Evolutionary conservation across 1,284 basidiomycete species (phyloP).

Genomic region (Tilletiaria anomala): DNA sequence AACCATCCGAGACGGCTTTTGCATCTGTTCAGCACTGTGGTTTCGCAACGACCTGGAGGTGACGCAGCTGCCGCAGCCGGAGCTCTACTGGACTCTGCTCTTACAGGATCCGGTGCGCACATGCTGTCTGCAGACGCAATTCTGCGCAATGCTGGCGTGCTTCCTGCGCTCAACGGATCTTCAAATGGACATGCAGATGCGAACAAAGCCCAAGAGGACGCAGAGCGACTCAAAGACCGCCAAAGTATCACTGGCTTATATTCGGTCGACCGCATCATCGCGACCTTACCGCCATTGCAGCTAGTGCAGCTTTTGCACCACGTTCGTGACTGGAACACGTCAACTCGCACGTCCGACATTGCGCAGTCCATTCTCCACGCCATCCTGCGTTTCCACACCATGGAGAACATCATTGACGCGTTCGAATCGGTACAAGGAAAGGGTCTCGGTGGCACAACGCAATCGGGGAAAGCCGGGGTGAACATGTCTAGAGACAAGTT

Average conservation of each 20-base stretch:
- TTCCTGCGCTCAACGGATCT: no score
- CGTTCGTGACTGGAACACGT: constrained; percentile 84
- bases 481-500: constrained; percentile 19
- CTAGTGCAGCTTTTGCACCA: constrained; percentile 68
- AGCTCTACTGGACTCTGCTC: constrained; percentile 7
- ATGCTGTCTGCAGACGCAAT: no score
- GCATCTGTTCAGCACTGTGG: constrained; percentile 52
- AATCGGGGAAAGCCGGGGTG: constrained; percentile 39
- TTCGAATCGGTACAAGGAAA: constrained; percentile 43
- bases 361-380: constrained; percentile 76
- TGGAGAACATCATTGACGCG: constrained; percentile 59
- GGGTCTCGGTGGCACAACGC: constrained; percentile 11
- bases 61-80: constrained; percentile 8
- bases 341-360: constrained; percentile 64
- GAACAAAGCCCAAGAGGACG: no score
- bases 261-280: constrained; percentile 49
- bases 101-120: constrained; percentile 1
- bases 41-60: constrained; percentile 6
- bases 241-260: constrained; percentile 25
- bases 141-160: no score
- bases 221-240: no score
- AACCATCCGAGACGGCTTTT: constrained; percentile 79
- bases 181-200: background rate
- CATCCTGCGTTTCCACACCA: constrained; percentile 58
- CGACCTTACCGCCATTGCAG: constrained; percentile 55